Percentiles rank a stretch among this genome's conserved stretches.
phyloP scores from a whole-genome alignment of 2,329 filamentous ascomycete genomes.

The Teratosphaeria destructans region DNA sequence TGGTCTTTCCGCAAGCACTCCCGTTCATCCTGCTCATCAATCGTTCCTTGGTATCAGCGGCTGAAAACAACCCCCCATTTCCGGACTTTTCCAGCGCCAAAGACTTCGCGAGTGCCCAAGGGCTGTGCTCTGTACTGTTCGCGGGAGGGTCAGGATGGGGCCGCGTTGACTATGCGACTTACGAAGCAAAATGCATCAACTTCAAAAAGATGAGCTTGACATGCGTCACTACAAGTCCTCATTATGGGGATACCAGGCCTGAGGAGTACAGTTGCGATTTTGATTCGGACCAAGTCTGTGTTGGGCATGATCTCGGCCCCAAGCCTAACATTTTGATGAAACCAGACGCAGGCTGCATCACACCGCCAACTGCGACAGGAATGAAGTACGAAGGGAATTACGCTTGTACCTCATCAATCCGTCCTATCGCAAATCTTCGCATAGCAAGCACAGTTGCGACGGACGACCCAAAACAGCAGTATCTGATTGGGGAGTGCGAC shows the following conservation, averaged over 20 bases:
- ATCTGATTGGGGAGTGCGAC: too few relatives aligned
- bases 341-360: neutral
- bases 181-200: neutral
- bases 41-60: neutral
- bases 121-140: neutral
- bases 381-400: too few relatives aligned
- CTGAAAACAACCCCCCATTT: neutral
- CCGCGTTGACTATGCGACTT: neutral
- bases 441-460: too few relatives aligned
- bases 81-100: neutral
- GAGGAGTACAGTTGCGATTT: neutral
- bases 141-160: neutral
- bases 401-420: too few relatives aligned
- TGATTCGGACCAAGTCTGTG: neutral
- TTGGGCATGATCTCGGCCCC: neutral
- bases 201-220: neutral
- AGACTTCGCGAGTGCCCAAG: neutral
- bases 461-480: too few relatives aligned
- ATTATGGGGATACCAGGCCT: neutral
- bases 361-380: neutral
- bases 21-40: neutral
- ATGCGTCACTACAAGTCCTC: neutral
- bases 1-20: neutral
- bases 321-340: neutral
- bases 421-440: too few relatives aligned